These are phyloP conservation scores for Brassica cretica DNA, from an alignment of 345 rosid genomes.

Conservation along the genomic window DNA sequence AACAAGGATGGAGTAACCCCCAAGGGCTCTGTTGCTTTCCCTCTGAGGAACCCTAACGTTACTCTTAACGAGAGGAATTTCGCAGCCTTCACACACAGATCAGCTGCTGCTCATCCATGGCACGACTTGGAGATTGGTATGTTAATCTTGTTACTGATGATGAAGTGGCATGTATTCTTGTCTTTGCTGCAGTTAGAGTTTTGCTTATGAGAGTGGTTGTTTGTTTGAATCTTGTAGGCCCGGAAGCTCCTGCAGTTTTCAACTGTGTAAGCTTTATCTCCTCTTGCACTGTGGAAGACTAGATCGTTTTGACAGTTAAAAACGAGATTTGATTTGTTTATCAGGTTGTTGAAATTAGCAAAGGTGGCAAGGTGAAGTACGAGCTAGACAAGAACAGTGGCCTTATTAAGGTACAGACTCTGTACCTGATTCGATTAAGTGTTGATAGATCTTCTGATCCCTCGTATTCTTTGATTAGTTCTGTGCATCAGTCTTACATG, in stretches of 20 bases:
- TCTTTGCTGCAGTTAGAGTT: neutral
- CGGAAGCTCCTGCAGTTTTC: conserved; percentile 82
- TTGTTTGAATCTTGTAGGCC: conserved; percentile 57
- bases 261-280: conserved; percentile 67
- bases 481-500: neutral
- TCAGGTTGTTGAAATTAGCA: conserved; percentile 93
- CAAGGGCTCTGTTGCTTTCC: conserved; percentile 23
- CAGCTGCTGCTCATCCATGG: conserved; percentile 97
- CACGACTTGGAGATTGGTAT: conserved; percentile 89
- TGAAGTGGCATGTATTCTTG: neutral
- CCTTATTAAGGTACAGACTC: conserved; percentile 68
- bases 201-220: conserved; percentile 19
- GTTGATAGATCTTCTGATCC: neutral
- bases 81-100: conserved; percentile 70
- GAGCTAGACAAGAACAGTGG: conserved; percentile 92
- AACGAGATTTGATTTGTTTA: neutral
- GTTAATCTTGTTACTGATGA: neutral
- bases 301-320: neutral
- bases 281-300: conserved; percentile 6
- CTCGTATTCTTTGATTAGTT: neutral
- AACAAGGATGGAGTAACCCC: conserved; percentile 39
- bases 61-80: conserved; percentile 76
- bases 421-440: neutral
- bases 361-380: conserved; percentile 96
- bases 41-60: conserved; percentile 42